A percentile compares a stretch with the other conserved stretches of the same genome.
phyloP scores from a whole-genome alignment of 225 moss, liverwort and hornwort species.

The Marchantia paleacea region DNA sequence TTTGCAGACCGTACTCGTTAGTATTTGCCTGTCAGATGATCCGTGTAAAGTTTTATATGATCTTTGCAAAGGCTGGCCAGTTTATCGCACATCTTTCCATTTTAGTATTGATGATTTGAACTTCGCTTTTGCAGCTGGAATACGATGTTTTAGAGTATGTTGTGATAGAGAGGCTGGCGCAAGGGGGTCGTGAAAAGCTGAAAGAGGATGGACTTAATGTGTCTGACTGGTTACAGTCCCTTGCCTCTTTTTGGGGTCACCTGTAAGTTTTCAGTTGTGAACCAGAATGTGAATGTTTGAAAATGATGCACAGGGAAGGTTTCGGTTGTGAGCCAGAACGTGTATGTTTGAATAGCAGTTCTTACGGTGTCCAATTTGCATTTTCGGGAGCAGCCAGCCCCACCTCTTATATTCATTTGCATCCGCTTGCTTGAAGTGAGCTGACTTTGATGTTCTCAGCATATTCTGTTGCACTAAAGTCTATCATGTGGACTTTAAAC shows the following conservation, averaged over 20 bases:
- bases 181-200: constrained; percentile 94
- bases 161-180: constrained; percentile 93
- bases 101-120: neutral
- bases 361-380: neutral
- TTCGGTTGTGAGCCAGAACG: neutral
- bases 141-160: constrained; percentile 99
- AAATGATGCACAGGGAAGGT: constrained; percentile 57
- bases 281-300: neutral
- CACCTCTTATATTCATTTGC: neutral
- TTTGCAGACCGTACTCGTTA: too few relatives aligned
- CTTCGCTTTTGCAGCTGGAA: constrained; percentile 65
- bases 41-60: neutral
- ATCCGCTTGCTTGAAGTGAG: neutral
- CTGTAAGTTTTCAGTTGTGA: constrained; percentile 51
- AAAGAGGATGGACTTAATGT: constrained; percentile 98
- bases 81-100: neutral
- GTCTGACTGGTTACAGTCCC: constrained; percentile 99
- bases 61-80: neutral
- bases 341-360: neutral
- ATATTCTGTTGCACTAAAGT: neutral
- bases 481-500: too few relatives aligned
- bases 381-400: neutral
- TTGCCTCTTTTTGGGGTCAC: constrained; percentile 99
- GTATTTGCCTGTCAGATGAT: neutral
- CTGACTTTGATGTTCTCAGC: neutral